Evolutionary conservation across 2,329 filamentous ascomycete genomes (phyloP), one percentile per base, ranked within the genome.

Genomic region (Pseudonectria foliicola): DNA sequence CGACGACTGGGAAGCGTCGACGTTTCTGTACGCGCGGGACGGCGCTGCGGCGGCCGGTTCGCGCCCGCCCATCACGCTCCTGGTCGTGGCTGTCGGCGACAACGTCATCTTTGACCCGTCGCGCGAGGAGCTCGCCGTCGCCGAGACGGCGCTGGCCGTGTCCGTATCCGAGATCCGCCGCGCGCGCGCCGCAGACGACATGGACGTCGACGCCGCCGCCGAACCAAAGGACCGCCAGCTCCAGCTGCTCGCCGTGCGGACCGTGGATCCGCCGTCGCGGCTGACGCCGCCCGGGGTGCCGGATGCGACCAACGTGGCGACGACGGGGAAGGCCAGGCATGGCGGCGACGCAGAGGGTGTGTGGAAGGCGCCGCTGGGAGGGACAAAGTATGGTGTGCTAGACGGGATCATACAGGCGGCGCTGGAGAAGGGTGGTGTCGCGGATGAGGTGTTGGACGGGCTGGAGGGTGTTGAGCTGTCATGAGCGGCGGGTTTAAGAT

Each of bases 31-130:
- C 64, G 74, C 80, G 2, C 72, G 71, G 39, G 56, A 61, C 11
- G 52, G 49, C 24, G 52, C 48, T 4, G 43, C 50, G 14, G 48
- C 55, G 13, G 48, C 45, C 2, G 50, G 52, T 0, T 56, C 67
- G 10, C 75, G 81, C 31, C 92, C 92, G 4, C 88, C 92, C 1
- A 76, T 98, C 37, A 95, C 90, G 4, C 73, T 98, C 13, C 80
- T 98, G 10, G 87, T 96, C 37, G 83, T 94, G 60, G 78, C 84
- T 3, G 82, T 95, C 1, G 85, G 83, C 38, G 72, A 82, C 39
- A 96, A 92, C 57, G 81, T 95, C 61, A 83, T 98, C 45, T 95
- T 96, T 64, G 92, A 98, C 58, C 90, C 92, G 0, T 82, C 78
- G 34, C 80, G 82, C 48, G 89, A 95, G 58, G 92, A 98, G 61